Base-by-base conservation (phyloP, 1,284 basidiomycete genomes). In the Tylopilus sp. region DNA sequence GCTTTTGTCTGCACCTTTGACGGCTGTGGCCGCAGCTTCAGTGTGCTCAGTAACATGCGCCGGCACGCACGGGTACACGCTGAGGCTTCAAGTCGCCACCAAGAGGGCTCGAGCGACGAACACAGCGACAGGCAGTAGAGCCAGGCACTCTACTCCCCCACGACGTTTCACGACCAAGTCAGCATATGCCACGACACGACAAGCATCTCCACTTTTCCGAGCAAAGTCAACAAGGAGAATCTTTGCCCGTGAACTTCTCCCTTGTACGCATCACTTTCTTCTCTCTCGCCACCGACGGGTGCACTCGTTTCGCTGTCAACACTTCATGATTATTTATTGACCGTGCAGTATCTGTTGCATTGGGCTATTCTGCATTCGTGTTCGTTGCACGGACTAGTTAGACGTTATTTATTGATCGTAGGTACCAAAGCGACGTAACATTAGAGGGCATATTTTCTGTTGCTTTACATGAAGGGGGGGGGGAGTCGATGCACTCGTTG, bases 1-100 rank as follows among this genome's bases (percentile, higher is more conserved):
- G 88, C 88, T 16, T 89, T 86, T 69, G 71, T 76, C 47, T 91
- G 89, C 65, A 81, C 87, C 13, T 78, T 82, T 48, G 80, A 84
- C 52, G 79, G 79, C 51, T 91, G 89, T 66, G 84, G 85, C 8
- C 81, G 88, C 45, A 82, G 82, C 61, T 91, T 91, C 69, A 89
- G 86, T 64, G 89, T 91, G 46, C 79, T 89, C 61, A 89, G 86
- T 65, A 91, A 91, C 72, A 91, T 91, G 89, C 84, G 88, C 52
- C 76, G 88, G 49, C 88, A 91, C 64, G 81, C 86, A 49, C 80
- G 87, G 49, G 83, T 85, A 19, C 87, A 90, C 60, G 73, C 67
- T n/a, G 73, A 74, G 40, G 56, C 56, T 36, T 53, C 66, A 19
- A 59, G 58, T 45, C 70, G 67, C 54, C 66, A 68, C 38, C 65